These are phyloP conservation scores for Leptographium lundbergii DNA, from an alignment of 2,329 filamentous ascomycete genomes.

Conservation along the genomic window DNA sequence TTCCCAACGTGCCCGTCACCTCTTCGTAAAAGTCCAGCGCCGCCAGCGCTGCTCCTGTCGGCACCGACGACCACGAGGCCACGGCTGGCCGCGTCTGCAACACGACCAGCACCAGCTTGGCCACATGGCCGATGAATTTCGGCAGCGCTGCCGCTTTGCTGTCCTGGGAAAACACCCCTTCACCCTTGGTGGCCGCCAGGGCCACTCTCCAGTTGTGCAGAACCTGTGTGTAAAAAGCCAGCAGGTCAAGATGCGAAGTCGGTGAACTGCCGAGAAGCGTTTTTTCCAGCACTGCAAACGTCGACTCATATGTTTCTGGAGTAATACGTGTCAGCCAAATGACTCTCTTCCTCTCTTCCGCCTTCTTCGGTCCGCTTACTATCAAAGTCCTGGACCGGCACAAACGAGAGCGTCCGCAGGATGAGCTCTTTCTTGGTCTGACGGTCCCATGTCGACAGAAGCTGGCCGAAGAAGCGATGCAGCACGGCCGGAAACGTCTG, in stretches of 20 bases:
- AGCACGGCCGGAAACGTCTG: constrained; percentile 10
- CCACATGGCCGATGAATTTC: constrained; percentile 35
- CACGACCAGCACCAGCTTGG: constrained; percentile 45
- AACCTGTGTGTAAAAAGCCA: constrained; percentile 55
- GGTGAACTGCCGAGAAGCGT: constrained; percentile 35
- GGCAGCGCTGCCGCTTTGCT: constrained; percentile 17
- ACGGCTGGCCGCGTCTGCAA: constrained; percentile 37
- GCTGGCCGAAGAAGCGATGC: constrained; percentile 28
- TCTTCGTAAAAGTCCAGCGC: constrained; percentile 61
- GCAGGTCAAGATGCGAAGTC: constrained; percentile 43
- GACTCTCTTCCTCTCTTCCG: neutral
- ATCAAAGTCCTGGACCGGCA: constrained; percentile 39
- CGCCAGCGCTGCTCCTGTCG: constrained; percentile 28
- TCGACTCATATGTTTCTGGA: constrained; percentile 36
- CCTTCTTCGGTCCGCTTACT: neutral
- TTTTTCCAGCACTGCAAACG: constrained; percentile 39
- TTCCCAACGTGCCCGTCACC: constrained; percentile 41
- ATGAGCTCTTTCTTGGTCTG: constrained; percentile 37
- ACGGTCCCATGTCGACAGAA: constrained; percentile 52
- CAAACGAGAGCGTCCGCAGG: constrained; percentile 43
- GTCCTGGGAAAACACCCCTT: neutral
- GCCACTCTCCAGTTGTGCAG: constrained; percentile 45
- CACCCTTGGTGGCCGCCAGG: constrained; percentile 26
- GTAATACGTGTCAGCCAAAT: neutral
- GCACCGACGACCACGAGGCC: constrained; percentile 17